A percentile compares a stretch with the other conserved stretches of the same genome.
These are phyloP conservation scores for Erythrophleum ivorense DNA, from an alignment of 331 rosid species.

Conservation along the genomic window DNA sequence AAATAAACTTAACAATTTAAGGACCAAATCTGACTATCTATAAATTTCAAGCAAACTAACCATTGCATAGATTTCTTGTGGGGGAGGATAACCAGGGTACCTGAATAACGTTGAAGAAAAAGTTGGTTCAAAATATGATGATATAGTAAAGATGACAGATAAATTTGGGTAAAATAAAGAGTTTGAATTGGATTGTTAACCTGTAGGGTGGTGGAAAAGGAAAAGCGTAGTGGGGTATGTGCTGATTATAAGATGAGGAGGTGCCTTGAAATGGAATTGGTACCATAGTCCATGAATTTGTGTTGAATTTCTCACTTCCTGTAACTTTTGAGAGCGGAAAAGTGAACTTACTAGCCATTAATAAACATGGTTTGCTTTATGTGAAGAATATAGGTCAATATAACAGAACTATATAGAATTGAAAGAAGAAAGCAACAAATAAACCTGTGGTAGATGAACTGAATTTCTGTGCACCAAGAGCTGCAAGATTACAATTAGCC, in stretches of 20 bases:
- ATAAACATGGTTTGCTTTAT: slow-evolving; percentile 1
- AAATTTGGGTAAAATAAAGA: neutral
- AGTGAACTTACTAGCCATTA: slow-evolving; percentile 3
- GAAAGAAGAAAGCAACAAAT: slow-evolving; percentile 3
- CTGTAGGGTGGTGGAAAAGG: slow-evolving; percentile 48
- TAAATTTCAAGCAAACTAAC: slow-evolving; percentile 44
- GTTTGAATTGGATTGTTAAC: slow-evolving; percentile 40
- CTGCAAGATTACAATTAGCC: slow-evolving; percentile 82
- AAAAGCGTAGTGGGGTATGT: slow-evolving; percentile 53
- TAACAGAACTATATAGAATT: slow-evolving; percentile 4
- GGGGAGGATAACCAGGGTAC: slow-evolving; percentile 57
- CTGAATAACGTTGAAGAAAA: slow-evolving; percentile 47
- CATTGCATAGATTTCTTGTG: slow-evolving; percentile 55
- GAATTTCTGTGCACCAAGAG: slow-evolving; percentile 60
- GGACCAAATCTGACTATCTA: neutral
- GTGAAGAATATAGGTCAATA: neutral
- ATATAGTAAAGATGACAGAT: neutral
- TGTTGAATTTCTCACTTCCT: slow-evolving; percentile 50
- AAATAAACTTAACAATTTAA: neutral
- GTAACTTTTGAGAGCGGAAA: slow-evolving; percentile 22
- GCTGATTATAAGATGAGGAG: slow-evolving; percentile 50
- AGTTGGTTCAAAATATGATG: slow-evolving; percentile 30
- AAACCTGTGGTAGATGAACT: slow-evolving; percentile 41
- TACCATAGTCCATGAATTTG: slow-evolving; percentile 47
- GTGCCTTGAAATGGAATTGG: slow-evolving; percentile 48